Conservation (phyloP, 306 rosid species). For the Rosa lucieae region DNA sequence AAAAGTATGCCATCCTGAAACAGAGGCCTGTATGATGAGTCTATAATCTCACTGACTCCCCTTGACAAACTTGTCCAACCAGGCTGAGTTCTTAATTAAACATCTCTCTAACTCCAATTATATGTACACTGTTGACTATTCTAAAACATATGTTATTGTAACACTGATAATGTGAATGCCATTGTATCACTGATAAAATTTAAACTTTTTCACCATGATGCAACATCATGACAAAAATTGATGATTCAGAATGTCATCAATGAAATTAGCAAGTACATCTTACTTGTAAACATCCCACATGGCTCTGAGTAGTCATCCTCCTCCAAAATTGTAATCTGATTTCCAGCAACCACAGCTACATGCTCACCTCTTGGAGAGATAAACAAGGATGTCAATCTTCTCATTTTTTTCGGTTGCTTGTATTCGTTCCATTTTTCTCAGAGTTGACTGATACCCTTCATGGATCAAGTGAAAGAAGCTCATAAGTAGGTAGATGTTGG, state of each 20-base stretch:
- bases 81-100: too few relatives aligned
- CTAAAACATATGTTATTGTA: too few relatives aligned
- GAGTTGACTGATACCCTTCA: constrained; percentile 67
- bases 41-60: too few relatives aligned
- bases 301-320: constrained; percentile 73
- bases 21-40: too few relatives aligned
- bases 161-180: too few relatives aligned
- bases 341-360: constrained; percentile 89
- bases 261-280: too few relatives aligned
- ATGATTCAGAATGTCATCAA: too few relatives aligned
- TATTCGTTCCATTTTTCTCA: constrained; percentile 66
- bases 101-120: too few relatives aligned
- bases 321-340: constrained; percentile 75
- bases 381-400: constrained; percentile 60
- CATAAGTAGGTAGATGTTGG: constrained; percentile 6
- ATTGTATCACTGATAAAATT: too few relatives aligned
- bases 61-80: too few relatives aligned
- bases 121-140: too few relatives aligned
- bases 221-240: constrained; percentile 4
- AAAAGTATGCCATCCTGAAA: neutral
- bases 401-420: constrained; percentile 59
- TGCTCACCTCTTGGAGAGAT: constrained; percentile 67
- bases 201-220: neutral
- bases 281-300: constrained; percentile 68
- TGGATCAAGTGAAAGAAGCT: neutral